Base-by-base conservation (phyloP, 2,329 filamentous ascomycete species). In the Phialocephala sp. region DNA sequence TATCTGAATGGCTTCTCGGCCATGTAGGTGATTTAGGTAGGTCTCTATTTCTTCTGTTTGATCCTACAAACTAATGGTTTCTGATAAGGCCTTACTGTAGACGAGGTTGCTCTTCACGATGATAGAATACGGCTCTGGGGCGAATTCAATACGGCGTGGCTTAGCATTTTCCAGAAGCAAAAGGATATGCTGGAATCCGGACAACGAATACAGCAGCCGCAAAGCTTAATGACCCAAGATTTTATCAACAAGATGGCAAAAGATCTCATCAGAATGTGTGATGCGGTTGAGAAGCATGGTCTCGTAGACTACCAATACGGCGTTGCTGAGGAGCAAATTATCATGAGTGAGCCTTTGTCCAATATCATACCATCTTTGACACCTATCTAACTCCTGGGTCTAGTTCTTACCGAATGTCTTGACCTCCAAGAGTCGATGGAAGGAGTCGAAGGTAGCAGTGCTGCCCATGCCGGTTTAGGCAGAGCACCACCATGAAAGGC, bases 231-330 rank as follows among this genome's bases (percentile, higher is more conserved):
- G 72, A 85, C 86, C 37, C 83, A 86, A 69, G 89, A 91, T 2
- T 85, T 83, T 27, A 83, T 98, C 58, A 88, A 91, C 73, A 89
- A 88, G 71, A 89, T 98, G 86, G 93, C 92, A 14, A 89, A 90
- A 62, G 91, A 97, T 73, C 79, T 99, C 36, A 85, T 97, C 63
- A 86, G 89, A 59, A 83, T 97, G 59, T 97, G 94, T 76, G 93
- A 98, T 76, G 87, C 87, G 59, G 86, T 98, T 68, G 94, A 98
- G 78, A 89, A 91, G 71, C 90, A 96, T 76, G 95, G 95, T n/a
- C 81, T 99, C 57, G 93, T 99, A 12, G 95, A 99, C 80, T 99
- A 98, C 77, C 91, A 98, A 75, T 96, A 97, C 81, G 95, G 95
- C 9, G 92, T 98, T 32, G 96, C 93, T 87, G 95, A 98, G 79